Conservation (phyloP, 169 alveolate species). For the Cryptosporidium baileyi region DNA sequence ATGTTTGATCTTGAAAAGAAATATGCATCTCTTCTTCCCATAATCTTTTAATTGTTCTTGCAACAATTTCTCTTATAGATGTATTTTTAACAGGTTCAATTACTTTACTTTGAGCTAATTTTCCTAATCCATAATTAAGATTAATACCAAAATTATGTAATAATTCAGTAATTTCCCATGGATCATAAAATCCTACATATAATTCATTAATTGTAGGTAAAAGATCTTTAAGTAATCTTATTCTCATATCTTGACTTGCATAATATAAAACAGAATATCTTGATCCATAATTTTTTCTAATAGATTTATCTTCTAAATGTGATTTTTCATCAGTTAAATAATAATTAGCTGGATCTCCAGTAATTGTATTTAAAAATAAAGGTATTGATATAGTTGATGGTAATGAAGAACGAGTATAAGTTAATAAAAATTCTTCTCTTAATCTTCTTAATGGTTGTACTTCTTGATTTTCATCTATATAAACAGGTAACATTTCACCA, state of each 20-base stretch:
- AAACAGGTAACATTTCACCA: conserved; percentile 61
- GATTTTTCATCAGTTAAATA: not conserved
- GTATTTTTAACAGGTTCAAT: conserved; percentile 54
- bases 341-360: conserved; percentile 46
- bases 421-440: conserved; percentile 39
- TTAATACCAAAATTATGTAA: conserved; percentile 60
- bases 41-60: conserved; percentile 65
- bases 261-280: not conserved
- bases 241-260: conserved; percentile 69
- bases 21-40: conserved; percentile 68
- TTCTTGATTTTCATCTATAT: conserved; percentile 54
- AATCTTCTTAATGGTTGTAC: conserved; percentile 26
- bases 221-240: conserved; percentile 15
- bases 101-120: conserved; percentile 37
- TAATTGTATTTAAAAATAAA: conserved; percentile 34
- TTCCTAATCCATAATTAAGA: conserved; percentile 44
- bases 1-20: conserved; percentile 38
- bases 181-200: conserved; percentile 56
- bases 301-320: not conserved
- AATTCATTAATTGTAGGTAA: conserved; percentile 56
- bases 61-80: conserved; percentile 53
- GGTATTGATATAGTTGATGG: conserved; percentile 63
- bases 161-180: conserved; percentile 67
- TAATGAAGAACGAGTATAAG: conserved; percentile 23
- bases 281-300: not conserved